A percentile compares a stretch with the other conserved stretches of the same genome.
These are phyloP conservation scores for Hortiboletus campestris DNA, from an alignment of 768 basidiomycete genomes.

Conservation along the genomic window DNA sequence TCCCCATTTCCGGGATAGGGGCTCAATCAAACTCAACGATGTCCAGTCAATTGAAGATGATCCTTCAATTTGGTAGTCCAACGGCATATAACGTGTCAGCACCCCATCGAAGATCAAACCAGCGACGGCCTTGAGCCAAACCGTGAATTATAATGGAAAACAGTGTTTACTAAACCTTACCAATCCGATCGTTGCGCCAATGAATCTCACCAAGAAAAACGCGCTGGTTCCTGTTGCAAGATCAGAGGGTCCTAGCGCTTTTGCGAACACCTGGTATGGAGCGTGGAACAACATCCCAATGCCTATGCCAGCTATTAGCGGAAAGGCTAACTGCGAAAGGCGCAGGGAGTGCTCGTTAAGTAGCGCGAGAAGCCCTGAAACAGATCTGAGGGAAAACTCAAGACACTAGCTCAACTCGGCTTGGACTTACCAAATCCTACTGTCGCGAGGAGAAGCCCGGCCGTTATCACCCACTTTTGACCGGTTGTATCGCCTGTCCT, in stretches of 20 bases:
- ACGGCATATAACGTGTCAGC: conserved; percentile 48
- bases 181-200: conserved; percentile 79
- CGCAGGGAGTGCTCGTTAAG: conserved; percentile 53
- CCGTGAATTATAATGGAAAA: conserved; percentile 13
- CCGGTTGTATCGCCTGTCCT: conserved; percentile 55
- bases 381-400: conserved; percentile 11
- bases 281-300: conserved; percentile 84
- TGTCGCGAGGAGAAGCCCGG: conserved; percentile 63
- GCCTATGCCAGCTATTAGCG: conserved; percentile 72
- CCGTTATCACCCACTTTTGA: conserved; percentile 62
- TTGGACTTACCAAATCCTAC: conserved; percentile 65
- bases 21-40: conserved; percentile 45
- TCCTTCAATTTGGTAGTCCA: conserved; percentile 40
- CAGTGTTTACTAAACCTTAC: conserved; percentile 41
- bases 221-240: conserved; percentile 80
- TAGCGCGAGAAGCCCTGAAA: conserved; percentile 62
- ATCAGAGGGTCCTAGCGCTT: conserved; percentile 60
- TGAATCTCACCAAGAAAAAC: conserved; percentile 85
- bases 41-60: conserved; percentile 54
- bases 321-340: conserved; percentile 50
- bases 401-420: background rate
- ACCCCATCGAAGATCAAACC: conserved; percentile 69
- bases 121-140: conserved; percentile 58
- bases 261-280: conserved; percentile 77
- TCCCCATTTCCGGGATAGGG: conserved; percentile 42